Conservation (phyloP, 257 asterid species). For the Solanum stenotomum region DNA sequence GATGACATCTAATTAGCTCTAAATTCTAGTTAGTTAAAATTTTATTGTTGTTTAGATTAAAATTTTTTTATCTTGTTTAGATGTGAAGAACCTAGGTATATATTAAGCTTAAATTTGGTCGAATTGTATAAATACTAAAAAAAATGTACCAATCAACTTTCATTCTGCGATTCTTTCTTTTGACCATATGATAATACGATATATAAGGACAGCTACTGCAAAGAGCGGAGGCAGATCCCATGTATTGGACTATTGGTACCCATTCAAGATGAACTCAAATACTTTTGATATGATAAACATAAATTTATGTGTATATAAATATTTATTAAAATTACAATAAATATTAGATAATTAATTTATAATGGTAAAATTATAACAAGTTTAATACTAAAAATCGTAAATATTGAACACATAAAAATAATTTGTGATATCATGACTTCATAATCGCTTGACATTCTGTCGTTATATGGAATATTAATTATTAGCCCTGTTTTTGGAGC, state of each 20-base stretch:
- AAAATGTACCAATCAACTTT: neutral
- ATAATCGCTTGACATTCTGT: neutral
- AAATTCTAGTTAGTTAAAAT: neutral
- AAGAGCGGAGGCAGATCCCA: no score
- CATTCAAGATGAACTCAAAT: neutral
- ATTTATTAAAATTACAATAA: no score
- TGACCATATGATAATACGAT: neutral
- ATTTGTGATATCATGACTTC: neutral
- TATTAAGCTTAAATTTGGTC: neutral
- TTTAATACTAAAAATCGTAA: no score
- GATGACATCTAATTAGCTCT: neutral
- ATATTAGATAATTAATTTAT: no score
- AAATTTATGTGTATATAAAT: no score
- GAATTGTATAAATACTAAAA: neutral
- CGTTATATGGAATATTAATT: neutral
- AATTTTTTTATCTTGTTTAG: neutral
- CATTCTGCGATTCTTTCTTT: neutral
- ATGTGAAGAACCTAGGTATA: neutral
- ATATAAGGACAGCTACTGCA: neutral
- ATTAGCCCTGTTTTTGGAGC: neutral
- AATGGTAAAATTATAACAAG: no score
- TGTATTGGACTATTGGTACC: neutral
- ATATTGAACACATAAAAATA: neutral
- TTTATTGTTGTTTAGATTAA: neutral
- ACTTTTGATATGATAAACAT: no score